Evolutionary conservation across 805 yeast genomes (phyloP).

Genomic region (Ogataea methylovora): DNA sequence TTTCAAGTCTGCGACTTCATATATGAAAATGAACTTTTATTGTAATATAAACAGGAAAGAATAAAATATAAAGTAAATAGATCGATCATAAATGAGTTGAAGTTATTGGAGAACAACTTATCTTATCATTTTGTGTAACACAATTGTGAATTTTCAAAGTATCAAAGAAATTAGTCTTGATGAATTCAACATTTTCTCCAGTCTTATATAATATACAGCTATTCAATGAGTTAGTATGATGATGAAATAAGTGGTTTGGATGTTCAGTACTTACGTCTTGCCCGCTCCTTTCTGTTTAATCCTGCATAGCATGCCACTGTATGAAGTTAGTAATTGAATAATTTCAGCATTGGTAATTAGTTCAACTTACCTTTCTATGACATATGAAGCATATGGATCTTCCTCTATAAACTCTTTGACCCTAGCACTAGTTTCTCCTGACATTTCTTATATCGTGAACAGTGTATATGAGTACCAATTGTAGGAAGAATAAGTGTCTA

Average conservation of each 20-base stretch:
- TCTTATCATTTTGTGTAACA: not conserved
- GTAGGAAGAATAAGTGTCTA: no score
- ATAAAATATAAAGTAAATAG: no score
- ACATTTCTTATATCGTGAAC: no score
- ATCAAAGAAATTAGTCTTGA: not conserved
- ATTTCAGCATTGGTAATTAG: not conserved
- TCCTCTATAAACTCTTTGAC: not conserved
- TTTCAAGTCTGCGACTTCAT: no score
- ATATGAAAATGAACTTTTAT: no score
- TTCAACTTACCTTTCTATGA: not conserved
- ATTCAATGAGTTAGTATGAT: not conserved
- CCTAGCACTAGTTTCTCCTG: no score
- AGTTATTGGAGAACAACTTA: no score
- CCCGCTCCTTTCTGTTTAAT: not conserved
- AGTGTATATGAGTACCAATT: no score
- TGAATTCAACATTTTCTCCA: not conserved
- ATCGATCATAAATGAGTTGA: no score
- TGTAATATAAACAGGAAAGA: no score
- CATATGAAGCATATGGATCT: not conserved
- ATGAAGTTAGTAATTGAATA: not conserved
- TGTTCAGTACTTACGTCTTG: no score
- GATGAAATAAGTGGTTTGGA: not conserved
- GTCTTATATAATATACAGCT: not conserved
- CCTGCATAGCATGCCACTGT: conserved; percentile 1
- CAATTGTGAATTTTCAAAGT: not conserved